Conservation (phyloP, 23 red algal genomes). For the Agarophyton chilense region DNA sequence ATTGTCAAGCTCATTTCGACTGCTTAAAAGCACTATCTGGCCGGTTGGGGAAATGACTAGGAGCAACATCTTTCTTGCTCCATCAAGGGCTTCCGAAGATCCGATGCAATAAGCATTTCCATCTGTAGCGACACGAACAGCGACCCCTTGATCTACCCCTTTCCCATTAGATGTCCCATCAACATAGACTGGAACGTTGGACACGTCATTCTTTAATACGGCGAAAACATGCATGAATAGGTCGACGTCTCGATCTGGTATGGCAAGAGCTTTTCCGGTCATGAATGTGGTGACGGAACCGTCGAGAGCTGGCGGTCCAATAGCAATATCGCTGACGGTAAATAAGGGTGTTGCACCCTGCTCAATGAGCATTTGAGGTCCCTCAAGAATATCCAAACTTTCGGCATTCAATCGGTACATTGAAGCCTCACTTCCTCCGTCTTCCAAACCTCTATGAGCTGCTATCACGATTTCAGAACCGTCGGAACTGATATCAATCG, state of each 20-base stretch:
- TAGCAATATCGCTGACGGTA: conserved; percentile 40
- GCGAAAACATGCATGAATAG: conserved; percentile 42
- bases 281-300: conserved; percentile 35
- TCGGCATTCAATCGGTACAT: conserved; percentile 38
- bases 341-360: conserved; percentile 42
- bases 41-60: conserved; percentile 52
- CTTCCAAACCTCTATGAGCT: conserved; percentile 5
- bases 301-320: conserved; percentile 12
- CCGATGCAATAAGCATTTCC: conserved; percentile 42
- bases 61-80: background rate
- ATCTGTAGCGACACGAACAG: background rate
- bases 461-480: conserved; percentile 23
- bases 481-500: conserved; percentile 25
- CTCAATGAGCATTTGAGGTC: conserved; percentile 25
- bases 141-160: conserved; percentile 24
- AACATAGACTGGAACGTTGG: conserved; percentile 38
- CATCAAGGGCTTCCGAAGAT: conserved; percentile 2
- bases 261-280: conserved; percentile 24
- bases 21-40: background rate
- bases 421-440: conserved; percentile 41
- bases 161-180: conserved; percentile 43
- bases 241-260: conserved; percentile 45
- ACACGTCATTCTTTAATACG: background rate
- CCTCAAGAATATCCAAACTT: background rate
- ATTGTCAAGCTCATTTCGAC: background rate